A percentile compares a stretch with the other conserved stretches of the same genome.
Conservation (phyloP, 305 asterid species). For the Nicotiana rustica region DNA sequence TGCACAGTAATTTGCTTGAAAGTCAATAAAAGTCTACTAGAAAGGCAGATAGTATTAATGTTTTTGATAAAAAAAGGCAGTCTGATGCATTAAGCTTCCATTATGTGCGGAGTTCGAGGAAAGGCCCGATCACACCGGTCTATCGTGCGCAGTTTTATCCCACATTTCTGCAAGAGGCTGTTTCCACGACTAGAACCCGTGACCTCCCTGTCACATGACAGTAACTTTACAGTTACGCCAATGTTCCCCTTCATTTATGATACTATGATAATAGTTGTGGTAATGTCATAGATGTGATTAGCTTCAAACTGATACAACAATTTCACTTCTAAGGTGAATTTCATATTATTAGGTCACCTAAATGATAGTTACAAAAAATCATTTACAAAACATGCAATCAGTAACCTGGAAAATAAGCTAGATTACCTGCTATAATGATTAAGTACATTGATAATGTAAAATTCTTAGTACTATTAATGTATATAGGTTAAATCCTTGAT, state of each 20-base stretch:
- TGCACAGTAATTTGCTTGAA: not conserved
- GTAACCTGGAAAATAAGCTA: not conserved
- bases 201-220: too few species aligned
- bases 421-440: too few species aligned
- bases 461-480: not conserved
- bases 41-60: not conserved
- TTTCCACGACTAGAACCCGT: too few species aligned
- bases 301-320: not conserved
- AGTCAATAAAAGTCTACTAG: not conserved
- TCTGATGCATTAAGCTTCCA: too few species aligned
- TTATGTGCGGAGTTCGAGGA: too few species aligned
- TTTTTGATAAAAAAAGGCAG: too few species aligned
- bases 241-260: not conserved
- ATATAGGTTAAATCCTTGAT: not conserved
- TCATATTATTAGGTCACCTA: not conserved
- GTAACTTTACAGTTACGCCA: too few species aligned
- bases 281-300: not conserved
- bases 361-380: not conserved
- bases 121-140: too few species aligned
- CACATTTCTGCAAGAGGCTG: too few species aligned
- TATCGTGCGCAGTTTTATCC: too few species aligned
- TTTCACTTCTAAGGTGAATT: not conserved
- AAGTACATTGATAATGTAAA: too few species aligned
- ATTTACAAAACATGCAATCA: not conserved
- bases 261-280: not conserved